Percentiles rank a stretch among this genome's conserved stretches.
These are phyloP conservation scores for Gossypium ekmanianum DNA, from an alignment of 345 rosid species.

Conservation along the genomic window DNA sequence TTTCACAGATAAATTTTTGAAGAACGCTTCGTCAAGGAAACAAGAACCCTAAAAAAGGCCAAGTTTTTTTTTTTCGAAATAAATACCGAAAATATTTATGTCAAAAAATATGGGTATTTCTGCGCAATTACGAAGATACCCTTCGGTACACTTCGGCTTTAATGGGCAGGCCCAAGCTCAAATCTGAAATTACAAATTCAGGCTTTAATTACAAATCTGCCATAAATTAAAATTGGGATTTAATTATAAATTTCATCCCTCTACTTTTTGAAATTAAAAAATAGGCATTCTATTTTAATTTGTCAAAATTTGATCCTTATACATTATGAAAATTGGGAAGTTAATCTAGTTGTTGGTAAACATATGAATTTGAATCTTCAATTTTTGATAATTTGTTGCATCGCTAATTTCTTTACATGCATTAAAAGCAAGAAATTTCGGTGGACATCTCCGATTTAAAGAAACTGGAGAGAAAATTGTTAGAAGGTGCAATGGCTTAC, in stretches of 20 bases:
- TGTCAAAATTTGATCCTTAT: no score
- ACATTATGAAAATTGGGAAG: no score
- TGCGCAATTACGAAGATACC: not conserved
- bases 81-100: not conserved
- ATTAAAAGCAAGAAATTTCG: no score
- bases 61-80: not conserved
- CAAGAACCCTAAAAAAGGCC: not conserved
- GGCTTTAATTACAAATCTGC: no score
- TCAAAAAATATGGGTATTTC: not conserved
- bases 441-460: conserved; percentile 19
- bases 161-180: not conserved
- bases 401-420: no score
- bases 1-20: not conserved
- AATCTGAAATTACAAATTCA: not conserved
- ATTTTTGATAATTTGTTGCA: no score
- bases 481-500: conserved; percentile 22
- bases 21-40: not conserved
- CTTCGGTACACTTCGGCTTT: not conserved
- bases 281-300: no score
- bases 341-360: no score
- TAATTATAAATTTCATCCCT: no score
- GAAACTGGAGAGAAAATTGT: conserved; percentile 33
- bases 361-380: no score
- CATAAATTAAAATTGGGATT: no score
- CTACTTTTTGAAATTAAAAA: no score